Percentiles rank a stretch among this genome's conserved stretches.
Evolutionary conservation across 1,139 yeast species (phyloP).

Genomic region (Wickerhamiella pararugosa): DNA sequence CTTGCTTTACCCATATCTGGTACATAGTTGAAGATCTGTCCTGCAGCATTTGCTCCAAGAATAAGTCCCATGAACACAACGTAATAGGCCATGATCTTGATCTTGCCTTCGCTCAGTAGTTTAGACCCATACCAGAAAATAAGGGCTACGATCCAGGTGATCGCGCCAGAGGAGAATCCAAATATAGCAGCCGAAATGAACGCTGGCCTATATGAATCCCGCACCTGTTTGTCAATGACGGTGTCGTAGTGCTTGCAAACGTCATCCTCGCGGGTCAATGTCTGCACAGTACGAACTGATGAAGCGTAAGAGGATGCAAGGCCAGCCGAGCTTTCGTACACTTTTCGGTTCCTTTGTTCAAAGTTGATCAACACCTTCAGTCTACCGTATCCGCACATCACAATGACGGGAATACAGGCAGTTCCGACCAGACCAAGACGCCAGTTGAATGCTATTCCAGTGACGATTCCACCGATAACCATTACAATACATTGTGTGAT

Average conservation of each 20-base stretch:
- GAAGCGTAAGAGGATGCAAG: conserved; percentile 26
- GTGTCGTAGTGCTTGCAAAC: conserved; percentile 20
- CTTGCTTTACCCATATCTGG: conserved; percentile 41
- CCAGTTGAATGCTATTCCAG: conserved; percentile 56
- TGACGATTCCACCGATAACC: conserved; percentile 55
- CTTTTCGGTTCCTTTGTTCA: conserved; percentile 35
- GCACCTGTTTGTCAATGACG: conserved; percentile 22
- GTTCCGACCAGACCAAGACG: conserved; percentile 50
- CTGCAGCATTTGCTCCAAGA: conserved; percentile 74
- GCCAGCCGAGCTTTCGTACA: conserved; percentile 26
- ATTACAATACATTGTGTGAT: conserved; percentile 62
- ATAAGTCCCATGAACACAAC: conserved; percentile 38
- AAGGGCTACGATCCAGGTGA: conserved; percentile 27
- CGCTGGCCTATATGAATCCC: conserved; percentile 18
- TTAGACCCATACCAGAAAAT: conserved; percentile 29
- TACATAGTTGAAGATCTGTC: conserved; percentile 78
- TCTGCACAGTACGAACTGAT: conserved; percentile 26
- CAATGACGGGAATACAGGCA: conserved; percentile 43
- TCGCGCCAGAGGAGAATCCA: conserved; percentile 25
- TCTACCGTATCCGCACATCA: conserved; percentile 63
- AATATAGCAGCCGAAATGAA: conserved; percentile 22
- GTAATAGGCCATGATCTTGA: conserved; percentile 22
- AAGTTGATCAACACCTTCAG: conserved; percentile 65
- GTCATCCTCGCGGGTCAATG: conserved; percentile 26
- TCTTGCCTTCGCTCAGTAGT: conserved; percentile 19